These are phyloP conservation scores for Fusarium multiceps DNA, from an alignment of 2,329 filamentous ascomycete genomes.

Conservation along the genomic window DNA sequence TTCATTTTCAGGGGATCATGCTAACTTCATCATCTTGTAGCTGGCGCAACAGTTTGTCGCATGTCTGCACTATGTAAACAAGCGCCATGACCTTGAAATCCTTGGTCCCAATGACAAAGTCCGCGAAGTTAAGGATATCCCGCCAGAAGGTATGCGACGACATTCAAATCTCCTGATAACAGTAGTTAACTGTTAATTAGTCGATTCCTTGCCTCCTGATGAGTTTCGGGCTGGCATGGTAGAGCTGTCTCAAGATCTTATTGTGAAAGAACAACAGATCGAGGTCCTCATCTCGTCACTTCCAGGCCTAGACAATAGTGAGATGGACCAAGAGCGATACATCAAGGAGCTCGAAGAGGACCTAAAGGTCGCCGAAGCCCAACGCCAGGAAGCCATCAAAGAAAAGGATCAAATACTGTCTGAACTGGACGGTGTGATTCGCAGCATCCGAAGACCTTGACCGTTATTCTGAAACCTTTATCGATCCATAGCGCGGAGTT, in stretches of 20 bases:
- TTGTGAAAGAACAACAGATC: constrained; percentile 85
- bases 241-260: constrained; percentile 80
- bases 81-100: constrained; percentile 73
- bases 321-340: constrained; percentile 77
- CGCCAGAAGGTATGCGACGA: constrained; percentile 59
- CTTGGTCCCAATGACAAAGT: constrained; percentile 69
- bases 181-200: constrained; percentile 49
- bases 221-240: constrained; percentile 75
- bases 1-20: rapidly evolving
- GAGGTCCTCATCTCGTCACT: constrained; percentile 79
- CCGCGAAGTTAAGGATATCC: constrained; percentile 66
- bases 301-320: constrained; percentile 81
- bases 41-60: constrained; percentile 76
- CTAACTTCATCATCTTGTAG: constrained; percentile 53
- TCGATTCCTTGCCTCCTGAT: constrained; percentile 70
- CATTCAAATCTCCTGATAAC: background rate
- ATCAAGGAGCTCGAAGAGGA: constrained; percentile 74
- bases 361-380: constrained; percentile 70
- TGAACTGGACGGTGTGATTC: constrained; percentile 70
- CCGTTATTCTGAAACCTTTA: background rate
- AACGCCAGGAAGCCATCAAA: constrained; percentile 70
- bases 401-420: constrained; percentile 71
- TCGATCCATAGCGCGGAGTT: constrained; percentile 40
- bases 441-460: constrained; percentile 69
- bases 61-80: constrained; percentile 73